Evolutionary conservation across 805 yeast species (phyloP).

Genomic region (Kluyveromyces siamensis): DNA sequence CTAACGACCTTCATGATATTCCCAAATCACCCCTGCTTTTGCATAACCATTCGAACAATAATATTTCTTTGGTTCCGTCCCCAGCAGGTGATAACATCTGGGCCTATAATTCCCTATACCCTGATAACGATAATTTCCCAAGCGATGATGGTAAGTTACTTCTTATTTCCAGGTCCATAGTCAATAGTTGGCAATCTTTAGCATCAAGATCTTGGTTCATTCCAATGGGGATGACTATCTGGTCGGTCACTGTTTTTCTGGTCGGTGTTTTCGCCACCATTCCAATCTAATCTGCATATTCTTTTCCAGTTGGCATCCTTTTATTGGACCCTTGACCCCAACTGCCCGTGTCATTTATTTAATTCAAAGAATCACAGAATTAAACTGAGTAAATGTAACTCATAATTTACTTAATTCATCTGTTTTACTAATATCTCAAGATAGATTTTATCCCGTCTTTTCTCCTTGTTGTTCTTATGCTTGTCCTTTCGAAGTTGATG

Average conservation of each 20-base stretch:
- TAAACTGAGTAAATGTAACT: background rate
- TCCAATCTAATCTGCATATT: background rate
- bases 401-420: background rate
- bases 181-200: conserved; percentile 8
- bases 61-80: background rate
- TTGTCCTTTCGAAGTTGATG: background rate
- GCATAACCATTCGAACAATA: background rate
- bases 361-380: background rate
- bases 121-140: conserved; percentile 3
- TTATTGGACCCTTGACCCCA: background rate
- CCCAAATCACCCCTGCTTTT: background rate
- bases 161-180: conserved; percentile 6
- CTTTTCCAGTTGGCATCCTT: background rate
- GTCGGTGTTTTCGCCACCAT: conserved; percentile 7
- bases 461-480: background rate
- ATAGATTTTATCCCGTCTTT: no score
- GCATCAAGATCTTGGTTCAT: conserved; percentile 7
- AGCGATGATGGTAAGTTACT: conserved; percentile 4
- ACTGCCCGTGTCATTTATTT: background rate
- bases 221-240: conserved; percentile 4
- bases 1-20: background rate
- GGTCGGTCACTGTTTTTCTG: conserved; percentile 5
- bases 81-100: background rate
- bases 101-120: background rate
- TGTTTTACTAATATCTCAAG: no score